A percentile compares a stretch with the other conserved stretches of the same genome.
phyloP scores from a whole-genome alignment of 176 grass and related monocot species.

The Musa itinerans region DNA sequence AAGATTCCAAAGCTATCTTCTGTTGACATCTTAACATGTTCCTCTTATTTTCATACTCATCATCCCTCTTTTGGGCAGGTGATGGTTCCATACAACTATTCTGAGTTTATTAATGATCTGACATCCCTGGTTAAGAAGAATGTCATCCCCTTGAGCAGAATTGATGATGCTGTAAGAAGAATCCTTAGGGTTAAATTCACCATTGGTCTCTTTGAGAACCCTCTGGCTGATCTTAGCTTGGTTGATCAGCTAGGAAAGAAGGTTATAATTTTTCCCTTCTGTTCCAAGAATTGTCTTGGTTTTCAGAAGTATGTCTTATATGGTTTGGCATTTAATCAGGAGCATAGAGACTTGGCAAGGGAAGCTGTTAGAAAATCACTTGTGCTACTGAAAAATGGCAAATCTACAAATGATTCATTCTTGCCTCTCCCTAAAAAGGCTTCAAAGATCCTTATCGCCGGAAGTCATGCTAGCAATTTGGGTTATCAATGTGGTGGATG shows the following conservation, averaged over 20 bases:
- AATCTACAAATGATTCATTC: conserved; percentile 39
- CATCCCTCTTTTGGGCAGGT: conserved; percentile 24
- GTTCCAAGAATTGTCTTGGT: background rate
- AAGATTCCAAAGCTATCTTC: background rate
- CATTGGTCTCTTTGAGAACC: conserved; percentile 84
- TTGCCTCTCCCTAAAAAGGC: conserved; percentile 85
- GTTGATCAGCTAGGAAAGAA: conserved; percentile 87
- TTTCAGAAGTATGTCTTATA: background rate
- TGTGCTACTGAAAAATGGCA: conserved; percentile 91
- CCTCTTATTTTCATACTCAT: background rate
- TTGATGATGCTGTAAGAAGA: conserved; percentile 76
- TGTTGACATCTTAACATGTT: background rate
- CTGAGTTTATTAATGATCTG: conserved; percentile 44
- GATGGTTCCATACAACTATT: conserved; percentile 83
- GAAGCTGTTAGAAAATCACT: conserved; percentile 96
- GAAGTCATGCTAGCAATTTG: conserved; percentile 73
- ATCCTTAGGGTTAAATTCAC: conserved; percentile 91
- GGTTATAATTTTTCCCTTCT: conserved; percentile 25
- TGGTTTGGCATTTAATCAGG: conserved; percentile 36
- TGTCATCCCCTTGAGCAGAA: conserved; percentile 54
- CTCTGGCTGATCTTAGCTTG: conserved; percentile 80
- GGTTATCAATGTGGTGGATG: conserved; percentile 97
- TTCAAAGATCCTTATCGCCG: conserved; percentile 71
- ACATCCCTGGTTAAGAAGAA: conserved; percentile 69
- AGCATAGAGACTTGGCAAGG: conserved; percentile 87